Conservation (phyloP, 2,329 filamentous ascomycete species). For the Neonectria magnoliae region DNA sequence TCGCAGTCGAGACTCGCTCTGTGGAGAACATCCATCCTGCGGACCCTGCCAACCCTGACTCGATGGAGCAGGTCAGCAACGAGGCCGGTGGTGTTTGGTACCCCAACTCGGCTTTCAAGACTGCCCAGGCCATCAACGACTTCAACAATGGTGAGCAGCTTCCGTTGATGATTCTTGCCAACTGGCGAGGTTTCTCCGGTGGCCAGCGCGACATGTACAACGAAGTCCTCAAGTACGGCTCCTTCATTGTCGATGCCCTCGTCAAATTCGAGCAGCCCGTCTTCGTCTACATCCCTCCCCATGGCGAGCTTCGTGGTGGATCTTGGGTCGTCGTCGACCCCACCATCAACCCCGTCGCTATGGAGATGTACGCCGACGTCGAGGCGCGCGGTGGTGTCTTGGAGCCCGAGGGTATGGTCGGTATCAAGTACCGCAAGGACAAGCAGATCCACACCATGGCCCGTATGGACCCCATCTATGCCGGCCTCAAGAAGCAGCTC, state of each 20-base stretch:
- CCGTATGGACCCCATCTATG: slow-evolving; percentile 86
- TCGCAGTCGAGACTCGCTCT: slow-evolving; percentile 93
- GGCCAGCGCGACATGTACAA: slow-evolving; percentile 99
- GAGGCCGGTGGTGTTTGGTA: slow-evolving; percentile 99
- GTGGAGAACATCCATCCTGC: slow-evolving; percentile 97
- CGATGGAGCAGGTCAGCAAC: slow-evolving; percentile 92
- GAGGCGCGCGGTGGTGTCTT: slow-evolving; percentile 96
- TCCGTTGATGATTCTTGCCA: slow-evolving; percentile 98
- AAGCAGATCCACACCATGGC: slow-evolving; percentile 98
- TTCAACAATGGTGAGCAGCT: slow-evolving; percentile 99
- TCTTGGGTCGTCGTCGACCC: slow-evolving; percentile 99
- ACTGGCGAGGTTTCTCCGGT: slow-evolving; percentile 99
- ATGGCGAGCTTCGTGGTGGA: slow-evolving; percentile 95
- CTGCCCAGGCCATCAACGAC: slow-evolving; percentile 96
- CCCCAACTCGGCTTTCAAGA: slow-evolving; percentile 99
- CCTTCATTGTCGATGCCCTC: slow-evolving; percentile 97
- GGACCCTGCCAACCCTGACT: slow-evolving; percentile 97
- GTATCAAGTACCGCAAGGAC: slow-evolving; percentile 98
- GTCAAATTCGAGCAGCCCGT: slow-evolving; percentile 99
- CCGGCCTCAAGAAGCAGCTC: slow-evolving; percentile 82
- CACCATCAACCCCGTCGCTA: slow-evolving; percentile 93
- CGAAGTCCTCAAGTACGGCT: slow-evolving; percentile 99
- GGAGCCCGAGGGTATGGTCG: slow-evolving; percentile 96
- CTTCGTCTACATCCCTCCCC: slow-evolving; percentile 98
- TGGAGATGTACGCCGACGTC: slow-evolving; percentile 99